Base-by-base conservation (phyloP, 2,329 filamentous ascomycete genomes). In the Chaetomiaceae sp. region DNA sequence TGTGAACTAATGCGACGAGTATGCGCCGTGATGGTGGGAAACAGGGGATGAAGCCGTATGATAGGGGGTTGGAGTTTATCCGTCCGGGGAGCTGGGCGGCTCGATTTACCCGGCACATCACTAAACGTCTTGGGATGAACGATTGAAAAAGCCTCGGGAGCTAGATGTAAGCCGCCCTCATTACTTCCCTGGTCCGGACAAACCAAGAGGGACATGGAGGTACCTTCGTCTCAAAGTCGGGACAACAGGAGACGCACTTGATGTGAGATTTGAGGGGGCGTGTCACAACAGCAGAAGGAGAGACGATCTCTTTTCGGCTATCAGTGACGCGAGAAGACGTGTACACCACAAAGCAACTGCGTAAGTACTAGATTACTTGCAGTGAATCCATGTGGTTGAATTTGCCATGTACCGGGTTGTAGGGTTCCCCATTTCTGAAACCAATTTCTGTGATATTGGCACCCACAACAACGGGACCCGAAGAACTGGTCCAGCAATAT, bases 91-190 rank as follows among this genome's bases (percentile, higher is more conserved):
- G 20, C 4, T 6, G 21, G 6, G 10, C 33, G 31, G 31, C 20
- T 20, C 20, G 20, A 37, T 45, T 45, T 45, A 45, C 16, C 43
- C 43, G 43, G 43, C n/a, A 25, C 10, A n/a, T n/a, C n/a, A n/a
- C 14, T 25, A 9, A 37, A 45, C n/a, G 30, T 31, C 13, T 35
- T 23, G 27, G 17, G 19, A 10, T 21, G 30, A 44, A 30, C n/a
- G 23, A 30, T n/a, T 12, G 23, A 16, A 23, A 13, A 37, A 17
- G 20, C 10, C 20, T 44, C 43, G 43, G 43, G 20, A 19, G 31
- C 33, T 21, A 45, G 20, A 45, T 45, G 9, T 45, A 14, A 35
- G 9, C 14, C 10, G 8, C 2, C n/a, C 9, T 21, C 9, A 10
- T 20, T 17, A 13, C 16, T 20, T 14, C 13, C 16, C 12, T 12